Evolutionary conservation across 345 rosid species (phyloP).

Genomic region (Citropsis articulata): DNA sequence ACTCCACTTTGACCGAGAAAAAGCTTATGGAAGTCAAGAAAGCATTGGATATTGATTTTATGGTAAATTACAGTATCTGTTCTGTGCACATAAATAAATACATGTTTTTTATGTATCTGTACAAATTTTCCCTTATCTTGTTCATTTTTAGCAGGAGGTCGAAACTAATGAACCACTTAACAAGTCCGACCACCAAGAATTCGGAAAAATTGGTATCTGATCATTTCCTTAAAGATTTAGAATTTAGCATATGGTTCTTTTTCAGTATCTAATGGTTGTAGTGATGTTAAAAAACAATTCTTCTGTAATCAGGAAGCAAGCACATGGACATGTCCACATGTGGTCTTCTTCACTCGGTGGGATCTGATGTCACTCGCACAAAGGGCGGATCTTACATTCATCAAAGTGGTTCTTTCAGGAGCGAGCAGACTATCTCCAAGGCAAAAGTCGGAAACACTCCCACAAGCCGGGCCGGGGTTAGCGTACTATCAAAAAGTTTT

Average conservation of each 20-base stretch:
- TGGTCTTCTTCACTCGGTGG: constrained; percentile 82
- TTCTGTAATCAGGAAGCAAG: constrained; percentile 32
- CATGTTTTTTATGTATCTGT: neutral
- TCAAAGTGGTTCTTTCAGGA: constrained; percentile 50
- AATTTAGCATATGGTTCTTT: neutral
- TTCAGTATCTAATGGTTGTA: neutral
- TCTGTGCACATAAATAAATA: neutral
- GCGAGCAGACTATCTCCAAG: constrained; percentile 61
- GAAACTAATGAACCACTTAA: constrained; percentile 35
- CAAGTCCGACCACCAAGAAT: constrained; percentile 25
- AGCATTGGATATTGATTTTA: constrained; percentile 44
- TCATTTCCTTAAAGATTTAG: neutral
- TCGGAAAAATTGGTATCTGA: constrained; percentile 31
- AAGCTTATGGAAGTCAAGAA: constrained; percentile 78
- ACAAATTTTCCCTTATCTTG: neutral
- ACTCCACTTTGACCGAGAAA: constrained; percentile 55
- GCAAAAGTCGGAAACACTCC: constrained; percentile 62
- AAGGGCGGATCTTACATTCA: constrained; percentile 55
- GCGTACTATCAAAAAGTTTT: neutral
- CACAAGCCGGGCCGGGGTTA: constrained; percentile 69
- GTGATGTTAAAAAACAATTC: neutral
- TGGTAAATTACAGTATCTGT: constrained; percentile 38
- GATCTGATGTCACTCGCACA: constrained; percentile 93
- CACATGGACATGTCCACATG: constrained; percentile 70
- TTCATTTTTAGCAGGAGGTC: constrained; percentile 47